These are phyloP conservation scores for Lachnellula arida DNA, from an alignment of 2,329 filamentous ascomycete genomes.

Conservation along the genomic window DNA sequence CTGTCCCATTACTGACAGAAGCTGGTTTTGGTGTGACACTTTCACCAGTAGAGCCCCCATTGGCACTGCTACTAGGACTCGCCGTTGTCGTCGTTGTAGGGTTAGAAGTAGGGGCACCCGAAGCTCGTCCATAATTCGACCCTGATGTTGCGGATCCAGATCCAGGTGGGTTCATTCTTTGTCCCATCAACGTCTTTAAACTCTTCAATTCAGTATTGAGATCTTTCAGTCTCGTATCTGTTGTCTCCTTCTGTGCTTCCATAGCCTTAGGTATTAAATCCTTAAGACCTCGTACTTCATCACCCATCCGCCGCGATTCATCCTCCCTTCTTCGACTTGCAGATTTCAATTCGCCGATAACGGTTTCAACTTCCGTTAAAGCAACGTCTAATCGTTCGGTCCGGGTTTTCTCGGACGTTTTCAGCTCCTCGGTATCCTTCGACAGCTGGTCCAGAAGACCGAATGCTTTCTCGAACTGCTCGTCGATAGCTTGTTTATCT, in stretches of 20 bases:
- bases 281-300: conserved; percentile 79
- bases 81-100: conserved; percentile 6
- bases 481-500: conserved; percentile 89
- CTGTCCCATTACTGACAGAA: conserved; percentile 30
- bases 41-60: conserved; percentile 19
- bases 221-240: conserved; percentile 77
- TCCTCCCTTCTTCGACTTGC: conserved; percentile 79
- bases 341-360: conserved; percentile 76
- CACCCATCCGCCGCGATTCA: conserved; percentile 77
- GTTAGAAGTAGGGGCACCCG: conserved; percentile 10
- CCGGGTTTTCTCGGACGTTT: conserved; percentile 77
- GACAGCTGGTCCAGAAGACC: conserved; percentile 85
- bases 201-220: conserved; percentile 85
- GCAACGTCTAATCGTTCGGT: conserved; percentile 79
- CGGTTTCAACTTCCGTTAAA: conserved; percentile 76
- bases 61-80: conserved; percentile 8
- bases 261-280: conserved; percentile 85
- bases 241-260: conserved; percentile 78
- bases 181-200: conserved; percentile 77
- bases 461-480: conserved; percentile 90
- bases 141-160: conserved; percentile 20
- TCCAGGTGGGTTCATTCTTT: conserved; percentile 47
- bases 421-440: conserved; percentile 83
- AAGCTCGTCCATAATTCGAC: conserved; percentile 25
- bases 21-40: conserved; percentile 27